Conservation (phyloP, 768 basidiomycete species). For the Suillus tomentosus region DNA sequence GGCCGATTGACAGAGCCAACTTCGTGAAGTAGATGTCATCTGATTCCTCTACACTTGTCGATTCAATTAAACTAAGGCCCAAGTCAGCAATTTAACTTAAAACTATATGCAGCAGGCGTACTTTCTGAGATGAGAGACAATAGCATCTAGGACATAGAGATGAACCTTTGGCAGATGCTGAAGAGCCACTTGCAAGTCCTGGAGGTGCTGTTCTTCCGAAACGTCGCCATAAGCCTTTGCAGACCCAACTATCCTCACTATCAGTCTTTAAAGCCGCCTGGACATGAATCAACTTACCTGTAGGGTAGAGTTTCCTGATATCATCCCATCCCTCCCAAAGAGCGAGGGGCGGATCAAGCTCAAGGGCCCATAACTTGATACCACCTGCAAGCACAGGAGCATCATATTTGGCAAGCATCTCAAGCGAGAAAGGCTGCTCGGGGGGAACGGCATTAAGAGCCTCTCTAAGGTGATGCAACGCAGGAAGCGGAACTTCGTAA, state of each 20-base stretch:
- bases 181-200: constrained; percentile 62
- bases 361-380: constrained; percentile 89
- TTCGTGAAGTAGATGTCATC: constrained; percentile 86
- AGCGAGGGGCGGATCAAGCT: constrained; percentile 84
- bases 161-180: constrained; percentile 77
- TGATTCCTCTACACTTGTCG: constrained; percentile 68
- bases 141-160: constrained; percentile 73
- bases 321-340: constrained; percentile 94
- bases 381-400: constrained; percentile 83
- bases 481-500: constrained; percentile 86
- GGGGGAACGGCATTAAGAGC: constrained; percentile 72
- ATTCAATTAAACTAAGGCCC: constrained; percentile 59
- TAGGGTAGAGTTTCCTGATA: constrained; percentile 82
- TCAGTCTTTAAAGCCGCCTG: not conserved
- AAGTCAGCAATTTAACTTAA: constrained; percentile 12
- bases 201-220: constrained; percentile 60
- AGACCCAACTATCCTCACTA: constrained; percentile 49
- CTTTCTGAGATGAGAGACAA: constrained; percentile 77
- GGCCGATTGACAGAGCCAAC: constrained; percentile 82
- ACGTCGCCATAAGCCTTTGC: constrained; percentile 54
- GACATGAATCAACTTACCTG: constrained; percentile 36
- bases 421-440: constrained; percentile 45
- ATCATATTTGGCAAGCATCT: constrained; percentile 75
- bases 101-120: constrained; percentile 37
- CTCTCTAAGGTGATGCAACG: constrained; percentile 85